Evolutionary conservation across 345 rosid species (phyloP), one percentile per base, ranked within the genome.

Genomic region (Pistacia integerrima): DNA sequence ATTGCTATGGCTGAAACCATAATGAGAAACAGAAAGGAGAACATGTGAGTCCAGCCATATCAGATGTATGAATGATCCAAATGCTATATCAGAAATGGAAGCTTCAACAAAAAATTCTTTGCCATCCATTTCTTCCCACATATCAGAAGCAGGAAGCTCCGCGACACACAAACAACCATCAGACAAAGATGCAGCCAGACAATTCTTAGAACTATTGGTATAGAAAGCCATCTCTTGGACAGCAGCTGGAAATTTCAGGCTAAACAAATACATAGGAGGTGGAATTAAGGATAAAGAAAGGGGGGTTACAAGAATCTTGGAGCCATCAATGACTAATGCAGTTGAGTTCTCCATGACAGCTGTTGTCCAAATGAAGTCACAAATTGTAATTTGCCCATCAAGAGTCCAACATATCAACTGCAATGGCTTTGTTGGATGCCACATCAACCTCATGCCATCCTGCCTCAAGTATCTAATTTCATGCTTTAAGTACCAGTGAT

Each of bases 351-450:
- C 97, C 82, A 76, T 85, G 70, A 96, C 91, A 46, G 97, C 94
- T 69, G 93, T 88, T 55, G 83, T 83, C 94, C 97, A 93, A 58
- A 88, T 78, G 80, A 93, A 93, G 76, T 90, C 88, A 86, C 82
- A 89, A 78, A 82, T 71, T 6, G 92, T 87, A 69, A 90, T 78
- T 82, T 86, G 87, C 72, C 97, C 99, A 64, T 83, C 76, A 77
- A 84, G 89, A 76, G 94, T 91, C 99, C 98, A 96, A 84, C 91
- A 91, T 58, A 92, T 80, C 77, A 96, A 84, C 84, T 92, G 97
- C 79, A 85, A 77, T 16, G 97, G 89, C 85, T 90, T 93, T 72
- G 91, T 86, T 69, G 99, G 99, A 90, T 96, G 92, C 99, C 98
- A 96, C 97, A 93, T 89, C 79, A 92, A 80, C 79, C 84, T 84